Evolutionary conservation across 2,329 filamentous ascomycete species (phyloP), one percentile per base, ranked within the genome.

Genomic region (Talaromyces islandicus): DNA sequence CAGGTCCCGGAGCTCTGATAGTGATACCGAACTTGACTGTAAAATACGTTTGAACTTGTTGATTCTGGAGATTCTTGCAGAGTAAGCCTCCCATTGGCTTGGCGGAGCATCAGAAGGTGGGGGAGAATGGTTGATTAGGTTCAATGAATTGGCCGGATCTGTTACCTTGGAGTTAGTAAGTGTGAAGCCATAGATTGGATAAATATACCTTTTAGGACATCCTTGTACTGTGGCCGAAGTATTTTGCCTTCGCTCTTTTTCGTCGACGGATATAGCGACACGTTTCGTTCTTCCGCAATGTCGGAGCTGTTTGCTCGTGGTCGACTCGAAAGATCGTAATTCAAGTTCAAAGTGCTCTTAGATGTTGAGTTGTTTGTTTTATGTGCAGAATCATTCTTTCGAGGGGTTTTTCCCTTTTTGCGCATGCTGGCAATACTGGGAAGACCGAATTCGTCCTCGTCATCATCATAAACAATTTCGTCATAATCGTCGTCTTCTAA

Each of bases 21-120:
- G 77, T 1, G 91, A 88, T 67, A 99, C 94, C 1, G 90, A 92
- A 46, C 91, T 96, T 24, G 93, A 86, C 77, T 99, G 94, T 7
- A 99, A 81, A 57, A 99, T 90, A 68, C 89, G 89, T 76, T 99
- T 99, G 79, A 99, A 99, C 72, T 97, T 97, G 78, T 99, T 97
- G 73, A 99, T 99, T 64, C 94, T 88, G 7, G 90, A 89, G 68
- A 96, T 94, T 62, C 91, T 87, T 51, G 92, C 89, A 60, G 90
- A 92, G 71, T 96, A 88, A 12, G 88, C 88, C 70, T 97, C 93
- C 19, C 88, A 81, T 71, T 97, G 91, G 72, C 95, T 97, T 1
- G 88, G 83, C 0, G 87, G 84, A 2, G 92, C 91, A 70, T 89
- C 88, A 27, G 83, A 77, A 11, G 91, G 86, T 52, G 90, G 81